Evolutionary conservation across 495 filamentous ascomycete species (phyloP), one percentile per base, ranked within the genome.

Genomic region (Talaromyces nanjingensis): DNA sequence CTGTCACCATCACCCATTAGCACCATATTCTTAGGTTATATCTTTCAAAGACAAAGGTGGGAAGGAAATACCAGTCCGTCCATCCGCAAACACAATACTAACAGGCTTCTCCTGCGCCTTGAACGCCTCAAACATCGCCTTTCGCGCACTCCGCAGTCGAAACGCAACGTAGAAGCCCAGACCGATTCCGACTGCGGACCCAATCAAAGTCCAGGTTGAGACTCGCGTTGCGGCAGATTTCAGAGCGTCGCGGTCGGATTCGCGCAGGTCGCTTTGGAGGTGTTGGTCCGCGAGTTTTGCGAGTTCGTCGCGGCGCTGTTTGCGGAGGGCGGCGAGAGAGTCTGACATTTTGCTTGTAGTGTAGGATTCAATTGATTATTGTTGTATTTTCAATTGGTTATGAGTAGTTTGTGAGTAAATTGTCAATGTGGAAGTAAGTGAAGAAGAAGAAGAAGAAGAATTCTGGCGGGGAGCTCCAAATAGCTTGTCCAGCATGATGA

Each of bases 281-380:
- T 89, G 88, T 59, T 86, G 70, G 63, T 89, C 84, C 31, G 86
- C 86, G 11, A 91, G 79, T 25, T 75, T 71, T 60, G 73, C 71
- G 22, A 90, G 79, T 37, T 87, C 83, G 59, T 82, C 70, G 63
- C 76, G 77, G 55, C 81, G 73, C 59, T 74, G 75, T 64, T 76
- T 78, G 60, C 87, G 84, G 69, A 87, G 77, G 56, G 80, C 65
- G 57, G 86, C 83, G 56, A 89, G 71, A 0, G 83, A 83, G 58
- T 85, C 80, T 24, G 78, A 66, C 73, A 77, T 77, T 34, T n/a
- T 67, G 60, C 3, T 2, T 34, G 33, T 63, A 14, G 3, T 56
- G 27, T 34, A 34, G 3, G 18, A n/a, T 25, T 58, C 0, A 61
- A 6, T 61, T 20, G n/a, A 49, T 37, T 37, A 37, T 37, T 18